Evolutionary conservation across 495 filamentous ascomycete species (phyloP), one percentile per base, ranked within the genome.

Genomic region (Daldinia bambusicola): DNA sequence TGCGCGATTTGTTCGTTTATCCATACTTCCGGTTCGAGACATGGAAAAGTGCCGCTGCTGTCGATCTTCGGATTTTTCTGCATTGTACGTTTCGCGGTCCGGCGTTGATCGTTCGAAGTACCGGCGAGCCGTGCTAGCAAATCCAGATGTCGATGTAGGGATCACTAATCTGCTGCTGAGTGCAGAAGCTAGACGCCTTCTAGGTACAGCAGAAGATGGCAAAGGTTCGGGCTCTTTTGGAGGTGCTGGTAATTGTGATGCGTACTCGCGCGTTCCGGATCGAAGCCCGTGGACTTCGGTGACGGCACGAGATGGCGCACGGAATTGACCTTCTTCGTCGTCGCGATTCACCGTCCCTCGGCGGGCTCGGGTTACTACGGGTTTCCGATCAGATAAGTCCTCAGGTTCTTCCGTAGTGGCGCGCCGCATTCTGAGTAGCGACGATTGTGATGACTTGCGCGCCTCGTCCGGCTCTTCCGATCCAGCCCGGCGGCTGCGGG

Each of bases 271-370:
- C 14, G 74, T 63, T 22, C 63, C 48, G 8, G 69, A 58, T 43
- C 80, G 75, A 51, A 70, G 63, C 43, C 75, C 78, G 16, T 82
- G 82, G n/a, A 88, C 78, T 57, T 89, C 88, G 10, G 88, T 89
- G n/a, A 78, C 75, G 0, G 88, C 88, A 12, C 88, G 75, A 2
- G 86, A 88, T 0, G 86, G 86, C 12, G 83, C 80, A 5, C 87
- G 83, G 74, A 84, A 85, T 41, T 84, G 77, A 4, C 74, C 68
- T 14, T 84, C 79, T 12, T 82, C 84, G 20, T 86, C 83, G 6
- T 84, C 78, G 10, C 83, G 80, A 6, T 82, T 81, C 30, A 83
- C 70, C 31, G 80, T 82, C 8, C 73, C 76, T 5, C 80, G 83
- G 18, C 80, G 84, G 55, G 30, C 77, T 62, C 75, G 80, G 34